Evolutionary conservation across 306 rosid species (phyloP).

Genomic region (Purshia tridentata): DNA sequence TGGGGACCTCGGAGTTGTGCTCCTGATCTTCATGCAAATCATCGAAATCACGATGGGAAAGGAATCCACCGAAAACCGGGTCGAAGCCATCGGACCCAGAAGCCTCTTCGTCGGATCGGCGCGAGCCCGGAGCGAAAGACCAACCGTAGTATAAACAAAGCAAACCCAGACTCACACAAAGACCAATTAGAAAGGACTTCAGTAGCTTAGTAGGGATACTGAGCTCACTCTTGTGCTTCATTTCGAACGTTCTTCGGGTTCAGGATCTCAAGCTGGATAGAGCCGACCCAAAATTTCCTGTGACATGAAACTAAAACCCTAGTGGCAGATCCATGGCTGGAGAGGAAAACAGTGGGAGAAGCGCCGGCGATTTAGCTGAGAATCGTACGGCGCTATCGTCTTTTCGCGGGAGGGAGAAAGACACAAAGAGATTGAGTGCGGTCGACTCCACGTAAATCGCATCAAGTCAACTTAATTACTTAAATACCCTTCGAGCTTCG

Average conservation of each 20-base stretch:
- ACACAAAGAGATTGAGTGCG: background rate
- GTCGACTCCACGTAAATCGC: background rate
- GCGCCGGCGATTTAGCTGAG: background rate
- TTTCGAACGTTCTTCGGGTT: slow-evolving; percentile 6
- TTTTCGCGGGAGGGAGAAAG: slow-evolving; percentile 32
- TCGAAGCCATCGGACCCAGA: slow-evolving; percentile 23
- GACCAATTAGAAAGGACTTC: slow-evolving; percentile 30
- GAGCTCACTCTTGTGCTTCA: slow-evolving; percentile 43
- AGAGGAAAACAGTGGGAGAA: background rate
- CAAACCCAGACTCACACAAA: slow-evolving; percentile 37
- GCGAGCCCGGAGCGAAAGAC: slow-evolving; percentile 52
- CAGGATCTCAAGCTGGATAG: background rate
- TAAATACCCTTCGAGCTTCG: background rate
- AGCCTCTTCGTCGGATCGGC: slow-evolving; percentile 36
- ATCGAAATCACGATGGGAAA: slow-evolving; percentile 28
- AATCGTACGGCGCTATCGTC: background rate
- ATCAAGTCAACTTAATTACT: background rate
- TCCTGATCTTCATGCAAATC: slow-evolving; percentile 30
- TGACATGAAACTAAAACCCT: slow-evolving; percentile 10
- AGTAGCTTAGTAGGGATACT: slow-evolving; percentile 25
- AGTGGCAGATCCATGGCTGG: background rate
- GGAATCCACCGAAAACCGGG: slow-evolving; percentile 27
- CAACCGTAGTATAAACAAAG: slow-evolving; percentile 45
- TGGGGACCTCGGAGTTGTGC: slow-evolving; percentile 36
- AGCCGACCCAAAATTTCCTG: background rate